These are phyloP conservation scores for Vaucheria bursata DNA, from an alignment of 352 stramenopile species.

Conservation along the genomic window DNA sequence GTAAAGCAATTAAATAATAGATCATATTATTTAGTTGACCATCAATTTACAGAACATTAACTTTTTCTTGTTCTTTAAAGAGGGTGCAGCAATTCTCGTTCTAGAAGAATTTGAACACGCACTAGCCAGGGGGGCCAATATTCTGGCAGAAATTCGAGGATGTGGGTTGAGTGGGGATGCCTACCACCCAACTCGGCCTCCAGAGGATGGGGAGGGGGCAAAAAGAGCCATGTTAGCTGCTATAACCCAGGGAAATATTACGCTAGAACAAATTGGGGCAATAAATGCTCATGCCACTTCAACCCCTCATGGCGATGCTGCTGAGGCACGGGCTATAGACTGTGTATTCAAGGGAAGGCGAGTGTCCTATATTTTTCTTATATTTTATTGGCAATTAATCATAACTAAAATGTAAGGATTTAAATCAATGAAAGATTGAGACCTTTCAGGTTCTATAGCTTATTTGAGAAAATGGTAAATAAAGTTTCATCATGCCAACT, in stretches of 20 bases:
- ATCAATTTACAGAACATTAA: no score
- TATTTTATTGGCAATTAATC: constrained; percentile 57
- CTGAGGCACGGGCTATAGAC: constrained; percentile 81
- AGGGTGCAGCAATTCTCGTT: constrained; percentile 71
- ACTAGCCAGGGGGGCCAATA: constrained; percentile 73
- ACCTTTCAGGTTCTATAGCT: no score
- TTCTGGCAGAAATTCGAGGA: constrained; percentile 75
- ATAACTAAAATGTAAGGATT: no score
- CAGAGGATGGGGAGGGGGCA: constrained; percentile 58
- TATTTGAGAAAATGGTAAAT: no score
- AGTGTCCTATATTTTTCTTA: no score
- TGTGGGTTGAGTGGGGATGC: constrained; percentile 83
- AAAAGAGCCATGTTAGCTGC: constrained; percentile 78
- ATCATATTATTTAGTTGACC: no score
- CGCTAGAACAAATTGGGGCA: constrained; percentile 64
- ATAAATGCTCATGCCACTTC: constrained; percentile 96
- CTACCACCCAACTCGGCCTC: constrained; percentile 74
- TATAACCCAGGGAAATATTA: constrained; percentile 47
- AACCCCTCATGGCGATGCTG: constrained; percentile 89
- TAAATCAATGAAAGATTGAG: no score
- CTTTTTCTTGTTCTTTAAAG: no score
- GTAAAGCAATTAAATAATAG: no score
- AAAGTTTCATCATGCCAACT: no score
- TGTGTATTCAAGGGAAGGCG: constrained; percentile 49
- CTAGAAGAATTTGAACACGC: constrained; percentile 81